phyloP scores from a whole-genome alignment of 2,329 filamentous ascomycete genomes.

The Venturia carpophila region DNA sequence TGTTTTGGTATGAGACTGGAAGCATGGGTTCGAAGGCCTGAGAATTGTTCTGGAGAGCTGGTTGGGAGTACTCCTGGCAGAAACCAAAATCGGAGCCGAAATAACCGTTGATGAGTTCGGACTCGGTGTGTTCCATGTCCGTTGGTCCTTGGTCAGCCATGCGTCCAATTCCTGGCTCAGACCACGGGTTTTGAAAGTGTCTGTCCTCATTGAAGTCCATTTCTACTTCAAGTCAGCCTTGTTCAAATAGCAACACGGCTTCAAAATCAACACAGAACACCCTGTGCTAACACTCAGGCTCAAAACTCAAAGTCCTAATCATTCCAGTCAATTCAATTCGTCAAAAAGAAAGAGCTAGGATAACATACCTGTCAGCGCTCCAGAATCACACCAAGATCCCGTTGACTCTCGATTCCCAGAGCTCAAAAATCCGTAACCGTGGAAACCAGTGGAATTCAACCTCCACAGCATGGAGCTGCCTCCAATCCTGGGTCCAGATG shows the following conservation, averaged over 20 bases:
- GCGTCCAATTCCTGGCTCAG: background rate
- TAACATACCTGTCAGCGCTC: background rate
- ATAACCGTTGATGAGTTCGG: background rate
- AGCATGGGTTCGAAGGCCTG: background rate
- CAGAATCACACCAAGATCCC: background rate
- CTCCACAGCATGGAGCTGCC: background rate
- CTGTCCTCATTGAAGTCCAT: background rate
- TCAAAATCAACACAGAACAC: constrained; percentile 2
- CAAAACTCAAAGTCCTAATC: background rate
- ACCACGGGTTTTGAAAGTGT: background rate
- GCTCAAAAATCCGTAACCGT: background rate
- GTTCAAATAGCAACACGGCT: background rate
- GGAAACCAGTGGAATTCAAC: background rate
- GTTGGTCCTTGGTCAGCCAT: background rate
- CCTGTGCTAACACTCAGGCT: background rate
- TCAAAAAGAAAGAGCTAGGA: background rate
- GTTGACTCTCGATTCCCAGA: background rate
- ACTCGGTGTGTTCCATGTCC: background rate
- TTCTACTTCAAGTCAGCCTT: constrained; percentile 1
- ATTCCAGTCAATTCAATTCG: background rate
- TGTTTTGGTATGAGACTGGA: background rate
- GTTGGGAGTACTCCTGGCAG: background rate
- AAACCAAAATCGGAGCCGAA: background rate
- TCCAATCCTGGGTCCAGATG: background rate
- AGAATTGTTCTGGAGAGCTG: background rate